A percentile compares a stretch with the other conserved stretches of the same genome.
These are phyloP conservation scores for Solanum sejunctum DNA, from an alignment of 257 asterid genomes.

Conservation along the genomic window DNA sequence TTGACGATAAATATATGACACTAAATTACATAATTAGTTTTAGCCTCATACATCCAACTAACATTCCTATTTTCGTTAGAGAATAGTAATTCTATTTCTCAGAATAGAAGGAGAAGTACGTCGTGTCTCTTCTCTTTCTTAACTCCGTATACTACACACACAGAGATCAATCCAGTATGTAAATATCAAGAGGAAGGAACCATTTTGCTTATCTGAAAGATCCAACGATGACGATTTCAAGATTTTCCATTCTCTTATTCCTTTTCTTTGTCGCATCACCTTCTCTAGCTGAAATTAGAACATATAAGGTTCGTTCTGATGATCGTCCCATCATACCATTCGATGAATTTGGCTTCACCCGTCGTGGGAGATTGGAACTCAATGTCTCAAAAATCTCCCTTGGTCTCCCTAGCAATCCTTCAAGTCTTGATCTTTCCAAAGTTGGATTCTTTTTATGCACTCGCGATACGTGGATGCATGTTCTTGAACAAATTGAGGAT, in stretches of 20 bases:
- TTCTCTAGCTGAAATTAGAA: constrained; percentile 52
- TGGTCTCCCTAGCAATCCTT: constrained; percentile 14
- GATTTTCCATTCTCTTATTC: constrained; percentile 7
- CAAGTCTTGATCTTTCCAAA: constrained; percentile 31
- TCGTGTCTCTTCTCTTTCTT: not conserved
- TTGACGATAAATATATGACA: not conserved
- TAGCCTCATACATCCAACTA: not conserved
- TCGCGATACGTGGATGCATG: constrained; percentile 57
- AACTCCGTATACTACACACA: not conserved
- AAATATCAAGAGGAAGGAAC: not conserved
- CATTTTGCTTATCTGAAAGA: not conserved
- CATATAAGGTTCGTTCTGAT: constrained; percentile 44
- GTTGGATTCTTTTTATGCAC: constrained; percentile 80
- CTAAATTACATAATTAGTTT: not conserved
- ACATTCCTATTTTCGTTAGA: not conserved
- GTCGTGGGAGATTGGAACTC: constrained; percentile 68
- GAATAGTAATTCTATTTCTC: not conserved
- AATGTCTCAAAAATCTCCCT: constrained; percentile 38
- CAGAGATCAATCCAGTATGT: not conserved
- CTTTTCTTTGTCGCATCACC: constrained; percentile 22
- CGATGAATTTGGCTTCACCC: constrained; percentile 85
- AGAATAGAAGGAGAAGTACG: not conserved
- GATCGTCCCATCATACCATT: constrained; percentile 55
- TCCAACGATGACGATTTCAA: not conserved
- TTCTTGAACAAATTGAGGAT: constrained; percentile 65